These are phyloP conservation scores for Globisporangium takayamanum DNA, from an alignment of 352 stramenopile genomes.

Conservation along the genomic window DNA sequence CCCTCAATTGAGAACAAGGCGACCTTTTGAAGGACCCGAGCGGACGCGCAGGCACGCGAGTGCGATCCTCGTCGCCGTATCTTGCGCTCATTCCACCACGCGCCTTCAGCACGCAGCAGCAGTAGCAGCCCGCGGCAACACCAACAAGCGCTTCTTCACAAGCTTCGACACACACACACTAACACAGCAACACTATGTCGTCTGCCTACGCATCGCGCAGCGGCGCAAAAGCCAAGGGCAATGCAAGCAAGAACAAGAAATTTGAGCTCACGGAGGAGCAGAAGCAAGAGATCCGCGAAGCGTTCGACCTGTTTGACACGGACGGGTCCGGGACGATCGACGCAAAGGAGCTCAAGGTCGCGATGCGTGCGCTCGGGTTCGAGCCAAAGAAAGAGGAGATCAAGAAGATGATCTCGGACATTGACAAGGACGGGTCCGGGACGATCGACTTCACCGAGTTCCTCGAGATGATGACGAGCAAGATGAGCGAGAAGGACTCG, in stretches of 20 bases:
- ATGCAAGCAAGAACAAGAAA: constrained; percentile 76
- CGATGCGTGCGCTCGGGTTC: constrained; percentile 95
- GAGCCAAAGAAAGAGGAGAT: constrained; percentile 97
- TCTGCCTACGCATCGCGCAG: constrained; percentile 59
- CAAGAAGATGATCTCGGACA: constrained; percentile 96
- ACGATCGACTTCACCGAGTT: constrained; percentile 98
- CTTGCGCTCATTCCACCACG: not conserved
- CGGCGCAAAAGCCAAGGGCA: constrained; percentile 59
- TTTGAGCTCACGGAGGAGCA: constrained; percentile 91
- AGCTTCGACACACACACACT: not conserved
- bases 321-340: constrained; percentile 93
- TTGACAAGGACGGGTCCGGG: constrained; percentile 93
- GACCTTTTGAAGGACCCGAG: not conserved
- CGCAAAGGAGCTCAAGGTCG: constrained; percentile 93
- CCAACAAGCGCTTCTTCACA: not conserved
- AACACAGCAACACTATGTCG: constrained; percentile 23
- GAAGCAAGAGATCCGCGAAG: constrained; percentile 93
- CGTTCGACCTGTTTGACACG: constrained; percentile 97
- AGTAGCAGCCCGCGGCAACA: not conserved
- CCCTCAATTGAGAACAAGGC: too few relatives aligned
- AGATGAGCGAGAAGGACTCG: constrained; percentile 96
- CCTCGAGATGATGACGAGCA: constrained; percentile 96
- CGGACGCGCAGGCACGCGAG: not conserved
- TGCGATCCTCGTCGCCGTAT: not conserved
- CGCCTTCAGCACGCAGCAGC: not conserved